Evolutionary conservation across 2,329 filamentous ascomycete species (phyloP).

Genomic region (Juglanconis oblonga): DNA sequence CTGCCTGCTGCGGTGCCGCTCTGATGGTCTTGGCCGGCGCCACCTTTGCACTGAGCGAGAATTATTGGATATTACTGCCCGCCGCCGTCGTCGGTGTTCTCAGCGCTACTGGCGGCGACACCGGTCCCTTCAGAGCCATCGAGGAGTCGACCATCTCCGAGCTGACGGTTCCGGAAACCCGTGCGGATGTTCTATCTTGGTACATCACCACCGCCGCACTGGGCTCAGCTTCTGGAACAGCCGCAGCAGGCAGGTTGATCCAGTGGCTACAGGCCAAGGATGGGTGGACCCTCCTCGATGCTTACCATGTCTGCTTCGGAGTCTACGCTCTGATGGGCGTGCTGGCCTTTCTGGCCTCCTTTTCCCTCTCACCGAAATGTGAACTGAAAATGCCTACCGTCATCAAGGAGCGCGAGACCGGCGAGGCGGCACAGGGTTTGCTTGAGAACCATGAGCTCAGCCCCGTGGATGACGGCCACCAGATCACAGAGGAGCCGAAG

Average conservation of each 20-base stretch:
- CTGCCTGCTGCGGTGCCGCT: slow-evolving; percentile 48
- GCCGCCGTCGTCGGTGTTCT: slow-evolving; percentile 61
- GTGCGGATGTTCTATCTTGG: slow-evolving; percentile 65
- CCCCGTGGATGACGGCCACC: slow-evolving; percentile 9
- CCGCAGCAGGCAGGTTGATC: slow-evolving; percentile 49
- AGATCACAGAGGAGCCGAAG: slow-evolving; percentile 16
- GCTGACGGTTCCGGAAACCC: slow-evolving; percentile 50
- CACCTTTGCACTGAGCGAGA: slow-evolving; percentile 51
- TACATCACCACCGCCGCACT: slow-evolving; percentile 58
- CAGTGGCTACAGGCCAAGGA: slow-evolving; percentile 40
- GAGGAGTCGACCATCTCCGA: slow-evolving; percentile 64
- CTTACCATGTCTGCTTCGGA: slow-evolving; percentile 58
- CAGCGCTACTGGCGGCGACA: slow-evolving; percentile 61
- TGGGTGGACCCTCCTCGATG: slow-evolving; percentile 46
- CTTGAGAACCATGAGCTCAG: slow-evolving; percentile 20
- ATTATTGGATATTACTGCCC: slow-evolving; percentile 56
- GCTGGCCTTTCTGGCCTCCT: slow-evolving; percentile 44
- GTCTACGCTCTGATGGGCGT: slow-evolving; percentile 55
- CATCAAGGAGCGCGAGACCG: slow-evolving; percentile 19
- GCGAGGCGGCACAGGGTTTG: slow-evolving; percentile 23
- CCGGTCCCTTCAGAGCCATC: slow-evolving; percentile 65
- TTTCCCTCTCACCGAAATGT: slow-evolving; percentile 47
- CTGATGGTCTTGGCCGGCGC: slow-evolving; percentile 57
- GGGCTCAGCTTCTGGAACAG: slow-evolving; percentile 53
- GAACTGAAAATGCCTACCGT: slow-evolving; percentile 38